Evolutionary conservation across 192 early-diverging fungal genomes (phyloP).

Genomic region (Podila horticola): DNA sequence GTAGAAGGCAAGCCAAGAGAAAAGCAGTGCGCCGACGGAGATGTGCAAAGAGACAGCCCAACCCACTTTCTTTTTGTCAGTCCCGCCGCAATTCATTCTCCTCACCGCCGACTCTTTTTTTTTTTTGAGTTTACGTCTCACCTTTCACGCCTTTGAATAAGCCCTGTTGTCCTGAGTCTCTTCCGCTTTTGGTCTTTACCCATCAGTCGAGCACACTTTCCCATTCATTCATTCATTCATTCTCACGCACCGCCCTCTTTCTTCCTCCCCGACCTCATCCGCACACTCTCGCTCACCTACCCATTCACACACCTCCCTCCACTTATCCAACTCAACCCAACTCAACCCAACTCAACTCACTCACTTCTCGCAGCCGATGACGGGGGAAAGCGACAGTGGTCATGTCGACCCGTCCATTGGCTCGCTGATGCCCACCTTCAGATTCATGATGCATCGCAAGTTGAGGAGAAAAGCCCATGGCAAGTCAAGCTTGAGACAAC

Average conservation of each 20-base stretch:
- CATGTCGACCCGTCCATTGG: slow-evolving; percentile 6
- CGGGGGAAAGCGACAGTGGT: background rate
- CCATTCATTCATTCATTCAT: background rate
- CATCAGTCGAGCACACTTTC: too few relatives aligned
- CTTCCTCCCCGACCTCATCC: background rate
- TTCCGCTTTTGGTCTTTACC: too few relatives aligned
- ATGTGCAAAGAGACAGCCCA: too few relatives aligned
- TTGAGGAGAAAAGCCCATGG: slow-evolving; percentile 41
- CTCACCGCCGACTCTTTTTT: too few relatives aligned
- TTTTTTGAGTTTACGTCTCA: too few relatives aligned
- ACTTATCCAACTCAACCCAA: background rate
- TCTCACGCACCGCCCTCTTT: too few relatives aligned
- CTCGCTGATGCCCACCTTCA: slow-evolving; percentile 31
- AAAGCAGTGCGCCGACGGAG: too few relatives aligned
- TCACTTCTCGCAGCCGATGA: background rate
- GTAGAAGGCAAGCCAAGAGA: too few relatives aligned
- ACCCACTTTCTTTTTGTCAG: too few relatives aligned
- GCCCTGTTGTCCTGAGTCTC: too few relatives aligned
- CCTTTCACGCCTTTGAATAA: too few relatives aligned
- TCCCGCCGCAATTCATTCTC: too few relatives aligned
- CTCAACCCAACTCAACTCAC: background rate
- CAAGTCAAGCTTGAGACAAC: background rate
- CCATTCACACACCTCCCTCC: background rate
- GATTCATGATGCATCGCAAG: slow-evolving; percentile 49
- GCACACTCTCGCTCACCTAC: background rate